Base-by-base conservation (phyloP, 306 rosid species). In the Trifolium dubium region DNA sequence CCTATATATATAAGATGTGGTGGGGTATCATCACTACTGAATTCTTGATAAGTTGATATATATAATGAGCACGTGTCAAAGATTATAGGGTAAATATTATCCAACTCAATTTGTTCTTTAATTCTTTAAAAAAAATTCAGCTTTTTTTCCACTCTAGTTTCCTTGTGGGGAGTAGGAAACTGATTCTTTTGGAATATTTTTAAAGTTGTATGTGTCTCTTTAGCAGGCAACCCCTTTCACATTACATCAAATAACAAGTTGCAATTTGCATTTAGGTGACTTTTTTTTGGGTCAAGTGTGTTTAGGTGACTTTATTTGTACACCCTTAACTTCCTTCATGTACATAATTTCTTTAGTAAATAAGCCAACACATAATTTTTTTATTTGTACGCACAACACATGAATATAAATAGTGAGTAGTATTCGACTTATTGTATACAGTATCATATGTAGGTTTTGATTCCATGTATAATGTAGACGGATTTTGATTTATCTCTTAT, bases 131-230 rank as follows among this genome's bases (percentile, higher is more conserved):
- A 50, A 64, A 61, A 14, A 5, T 72, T 83, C 18, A 66, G 53
- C 83, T 59, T 83, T 49, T 30, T 79, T 66, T 37, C 34, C 62
- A 47, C 62, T 82, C 49, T 71, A 85, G 97, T 80, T 84, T 82
- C 92, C 92, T 79, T 64, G 77, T 59, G 83, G 92, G 97, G 88
- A 72, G 97, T 89, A 87, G 67, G 77, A 80, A 81, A 71, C 15
- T 60, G 15, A 75, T 74, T 23, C 77, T 40, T 67, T 32, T 10
- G 31, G 76, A 81, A 54, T 75, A 79, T 62, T 40, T 76, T 28
- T 49, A 23, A 18, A 53, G 37, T 44, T 59, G 29, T n/a, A n/a
- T n/a, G n/a, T 56, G 39, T 18, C 68, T 49, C 82, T 83, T 70
- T 64, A 53, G 43, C 17, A 18, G 59, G 69, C 8, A 74, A 67